Percentiles rank a stretch among this genome's conserved stretches.
These are phyloP conservation scores for Lodderomyces theae DNA, from an alignment of 1,139 yeast species.

Conservation along the genomic window DNA sequence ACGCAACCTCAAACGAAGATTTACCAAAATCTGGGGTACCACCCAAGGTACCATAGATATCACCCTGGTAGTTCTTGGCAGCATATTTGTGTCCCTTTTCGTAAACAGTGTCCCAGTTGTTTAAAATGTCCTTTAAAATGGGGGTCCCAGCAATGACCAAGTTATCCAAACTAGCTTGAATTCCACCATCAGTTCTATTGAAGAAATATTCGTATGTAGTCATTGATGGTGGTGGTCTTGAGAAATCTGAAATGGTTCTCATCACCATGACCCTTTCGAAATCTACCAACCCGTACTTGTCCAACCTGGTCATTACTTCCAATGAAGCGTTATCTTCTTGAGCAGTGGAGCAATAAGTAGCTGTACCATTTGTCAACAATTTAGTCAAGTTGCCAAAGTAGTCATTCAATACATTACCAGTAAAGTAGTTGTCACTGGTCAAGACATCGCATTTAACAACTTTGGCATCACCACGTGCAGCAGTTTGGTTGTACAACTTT, in stretches of 20 bases:
- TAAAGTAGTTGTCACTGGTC: constrained; percentile 61
- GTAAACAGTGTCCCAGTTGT: constrained; percentile 52
- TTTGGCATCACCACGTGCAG: constrained; percentile 49
- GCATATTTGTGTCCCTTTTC: constrained; percentile 31
- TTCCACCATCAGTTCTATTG: constrained; percentile 52
- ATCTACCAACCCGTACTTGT: constrained; percentile 54
- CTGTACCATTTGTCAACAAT: constrained; percentile 58
- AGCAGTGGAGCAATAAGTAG: constrained; percentile 59
- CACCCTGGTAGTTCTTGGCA: constrained; percentile 59
- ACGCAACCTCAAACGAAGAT: constrained; percentile 19
- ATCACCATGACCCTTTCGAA: constrained; percentile 56
- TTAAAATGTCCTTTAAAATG: constrained; percentile 50
- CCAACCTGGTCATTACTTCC: constrained; percentile 57
- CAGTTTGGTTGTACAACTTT: constrained; percentile 41
- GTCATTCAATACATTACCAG: constrained; percentile 51
- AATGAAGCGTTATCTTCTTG: constrained; percentile 70
- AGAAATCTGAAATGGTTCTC: constrained; percentile 65
- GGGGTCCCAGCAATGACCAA: constrained; percentile 56
- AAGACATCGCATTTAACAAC: constrained; percentile 57
- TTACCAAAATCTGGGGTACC: constrained; percentile 32
- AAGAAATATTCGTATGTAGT: constrained; percentile 51
- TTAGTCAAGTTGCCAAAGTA: constrained; percentile 48
- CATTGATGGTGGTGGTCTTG: constrained; percentile 52
- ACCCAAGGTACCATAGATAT: constrained; percentile 53
- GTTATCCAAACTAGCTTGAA: constrained; percentile 48